Evolutionary conservation across 768 basidiomycete species (phyloP), one percentile per base, ranked within the genome.

Genomic region (Podaxis pistillaris): DNA sequence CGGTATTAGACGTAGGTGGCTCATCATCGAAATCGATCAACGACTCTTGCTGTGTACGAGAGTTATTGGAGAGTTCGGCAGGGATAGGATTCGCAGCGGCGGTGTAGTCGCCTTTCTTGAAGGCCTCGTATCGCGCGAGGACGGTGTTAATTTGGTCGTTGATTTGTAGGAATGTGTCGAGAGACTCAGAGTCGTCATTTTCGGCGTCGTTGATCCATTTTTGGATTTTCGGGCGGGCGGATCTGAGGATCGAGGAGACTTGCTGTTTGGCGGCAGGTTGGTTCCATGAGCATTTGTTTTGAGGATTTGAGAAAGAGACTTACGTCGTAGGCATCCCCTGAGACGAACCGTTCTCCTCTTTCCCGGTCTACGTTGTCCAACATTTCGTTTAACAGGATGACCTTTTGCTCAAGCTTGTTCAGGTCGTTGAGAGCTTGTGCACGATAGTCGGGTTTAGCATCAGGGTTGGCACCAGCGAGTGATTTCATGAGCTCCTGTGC

Each of bases 141-240:
- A 95, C 94, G 19, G 86, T 91, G 76, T 99, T 99, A 75, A 99
- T 95, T 69, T 97, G 92, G 74, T 99, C 97, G 73, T 99, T 99
- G 64, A 96, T 96, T 73, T 98, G 87, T 17, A 99, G 79, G 73
- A 97, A 90, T 1, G 94, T 94, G 64, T 96, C 96, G 67, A 98
- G 84, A 36, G 93, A 91, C 66, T 95, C 94, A 2, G 93, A 86
- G 74, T 96, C 94, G 44, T 94, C 90, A 2, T 87, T 81, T 68
- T 94, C 90, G 17, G 94, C 94, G 67, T 98, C 94, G 9, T 91
- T 93, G 62, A 98, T 92, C 96, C 97, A 98, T 70, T 94, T 96
- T 75, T 99, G 97, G 50, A 98, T 84, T 78, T 91, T 98, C 0
- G 97, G 97, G 52, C 95, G 84, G 1, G 96, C 95, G 50, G 83